phyloP scores from a whole-genome alignment of 305 asterid species.

The Coffea humblotiana region DNA sequence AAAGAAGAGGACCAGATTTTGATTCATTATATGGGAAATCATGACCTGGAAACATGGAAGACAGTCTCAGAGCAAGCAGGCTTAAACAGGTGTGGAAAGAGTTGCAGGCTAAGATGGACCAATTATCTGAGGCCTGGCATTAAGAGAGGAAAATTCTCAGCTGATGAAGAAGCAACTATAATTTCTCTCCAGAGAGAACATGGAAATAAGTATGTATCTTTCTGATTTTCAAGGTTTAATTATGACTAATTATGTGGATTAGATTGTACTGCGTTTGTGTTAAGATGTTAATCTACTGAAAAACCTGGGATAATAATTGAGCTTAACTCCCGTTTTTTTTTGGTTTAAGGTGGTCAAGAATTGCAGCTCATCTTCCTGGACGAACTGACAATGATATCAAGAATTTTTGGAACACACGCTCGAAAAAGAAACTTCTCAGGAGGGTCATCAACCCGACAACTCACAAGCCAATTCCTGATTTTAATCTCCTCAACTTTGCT shows the following conservation, averaged over 20 bases:
- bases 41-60: conserved; percentile 55
- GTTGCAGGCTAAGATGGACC: conserved; percentile 65
- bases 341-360: conserved; percentile 32
- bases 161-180: conserved; percentile 43
- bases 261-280: neutral
- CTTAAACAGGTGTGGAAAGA: conserved; percentile 59
- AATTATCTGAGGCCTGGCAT: conserved; percentile 60
- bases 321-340: neutral
- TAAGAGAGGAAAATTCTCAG: conserved; percentile 48
- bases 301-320: neutral
- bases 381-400: conserved; percentile 35
- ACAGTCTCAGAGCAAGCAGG: conserved; percentile 45
- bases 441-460: conserved; percentile 25
- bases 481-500: conserved; percentile 3
- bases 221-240: neutral
- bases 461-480: conserved; percentile 17
- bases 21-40: conserved; percentile 30
- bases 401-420: conserved; percentile 30
- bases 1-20: conserved; percentile 49
- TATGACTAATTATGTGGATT: neutral
- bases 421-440: conserved; percentile 24
- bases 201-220: conserved; percentile 43
- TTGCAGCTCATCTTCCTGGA: conserved; percentile 31
- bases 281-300: too few relatives aligned
- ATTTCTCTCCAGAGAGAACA: conserved; percentile 39